Base-by-base conservation (phyloP, 352 stramenopile genomes). In the Halophytophthora batemanensis region DNA sequence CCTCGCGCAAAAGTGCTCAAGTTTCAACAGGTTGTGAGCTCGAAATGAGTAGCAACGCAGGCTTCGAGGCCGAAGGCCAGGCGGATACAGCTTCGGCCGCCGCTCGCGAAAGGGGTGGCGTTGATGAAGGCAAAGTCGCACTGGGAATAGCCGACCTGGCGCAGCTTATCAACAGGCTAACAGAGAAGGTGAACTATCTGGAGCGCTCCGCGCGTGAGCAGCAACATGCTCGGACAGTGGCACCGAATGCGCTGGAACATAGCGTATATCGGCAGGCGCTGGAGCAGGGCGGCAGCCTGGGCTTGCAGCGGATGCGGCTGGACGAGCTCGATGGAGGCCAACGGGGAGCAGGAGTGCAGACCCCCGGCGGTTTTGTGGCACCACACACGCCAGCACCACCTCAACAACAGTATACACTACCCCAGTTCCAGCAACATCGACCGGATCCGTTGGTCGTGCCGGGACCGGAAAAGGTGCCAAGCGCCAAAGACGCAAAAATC, bases 231-330 rank as follows among this genome's bases (percentile, higher is more conserved):
- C 37, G 37, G 14, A 23, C 17, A 19, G 46, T 45, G n/a, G 45
- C 22, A n/a, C 46, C 15, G 6, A n/a, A 33, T n/a, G 6, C n/a
- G 21, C 36, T 53, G 22, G 43, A 22, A 17, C 10, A 38, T 17
- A 53, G 36, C 13, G 47, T 53, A 10, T 53, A 45, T 31, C n/a
- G 47, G 23, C 37, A 31, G 17, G 47, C 37, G 3, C 35, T 46
- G 0, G 36, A 53, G 22, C 22, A 46, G n/a, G 47, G 23, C 8
- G 36, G 47, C 8, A 41, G 36, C 15, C 37, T 46, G 25, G 25
- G 25, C 8, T 8, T 31, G 8, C 25, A 31, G 25, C 6, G n/a
- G 36, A 45, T 53, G 47, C 36, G 45, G 12, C 0, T 46, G 15
- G 23, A 46, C 5, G 46, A 53, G 14, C 25, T 53, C 0, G 36